Base-by-base conservation (phyloP, 805 yeast genomes). In the Candida dendrica region DNA sequence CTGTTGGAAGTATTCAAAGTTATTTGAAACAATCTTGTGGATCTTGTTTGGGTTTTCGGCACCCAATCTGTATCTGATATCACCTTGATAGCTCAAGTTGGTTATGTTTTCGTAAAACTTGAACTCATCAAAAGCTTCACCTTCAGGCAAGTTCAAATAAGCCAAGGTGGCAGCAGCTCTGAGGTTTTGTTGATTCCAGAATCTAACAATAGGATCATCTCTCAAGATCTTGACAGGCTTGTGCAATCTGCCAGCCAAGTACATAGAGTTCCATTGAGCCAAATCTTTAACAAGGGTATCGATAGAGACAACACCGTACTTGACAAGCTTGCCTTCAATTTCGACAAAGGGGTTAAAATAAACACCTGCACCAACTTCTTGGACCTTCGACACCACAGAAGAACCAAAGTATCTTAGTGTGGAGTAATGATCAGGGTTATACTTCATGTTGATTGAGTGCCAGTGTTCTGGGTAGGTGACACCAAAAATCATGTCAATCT, bases 41-140 rank as follows among this genome's bases (percentile, higher is more conserved):
- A 90, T 85, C 61, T 93, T 93, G 52, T 81, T 72, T 5, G 97
- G 96, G 59, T 93, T 86, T 60, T 93, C 98, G 2, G 96, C 98
- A 9, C 87, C 86, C 24, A 90, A 66, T 35, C 72, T 68, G 75
- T 88, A 81, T 51, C 98, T 75, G 24, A 89, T 82, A 59, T 93
- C 98, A 16, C 98, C 98, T 60, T 79, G 65, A 57, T 93, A 93
- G 17, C 96, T 86, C 15, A 93, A 63, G 13, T 78, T 75, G 0
- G 97, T 82, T 37, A 93, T 83, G 48, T 79, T 80, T 54, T 75
- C 77, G 64, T 81, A 93, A 30, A 93, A 72, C 32, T 81, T 76
- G n/a, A 64, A 60, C 48, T 81, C 88, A 39, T 75, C 69, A 51
- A 84, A 75, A 11, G 51, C 45, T 34, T 56, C 42, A 13, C 58